These are phyloP conservation scores for Phytophthora agathidicida DNA, from an alignment of 352 stramenopile genomes.

Conservation along the genomic window DNA sequence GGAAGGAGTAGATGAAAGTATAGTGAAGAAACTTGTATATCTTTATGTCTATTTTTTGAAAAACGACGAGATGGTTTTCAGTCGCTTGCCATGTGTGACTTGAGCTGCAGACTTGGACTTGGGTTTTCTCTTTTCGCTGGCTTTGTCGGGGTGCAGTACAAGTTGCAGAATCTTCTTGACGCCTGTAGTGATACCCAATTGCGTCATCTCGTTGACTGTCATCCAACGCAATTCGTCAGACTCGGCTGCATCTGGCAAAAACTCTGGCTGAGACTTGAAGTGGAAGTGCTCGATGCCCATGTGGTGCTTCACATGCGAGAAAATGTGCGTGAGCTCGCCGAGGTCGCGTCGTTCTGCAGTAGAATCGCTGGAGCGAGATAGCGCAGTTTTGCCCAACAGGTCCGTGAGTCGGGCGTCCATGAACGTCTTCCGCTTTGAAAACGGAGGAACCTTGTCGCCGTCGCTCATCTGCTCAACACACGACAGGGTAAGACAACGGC, in stretches of 20 bases:
- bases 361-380: conserved; percentile 26
- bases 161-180: conserved; percentile 88
- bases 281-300: conserved; percentile 90
- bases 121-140: conserved; percentile 12
- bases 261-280: conserved; percentile 40
- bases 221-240: conserved; percentile 67
- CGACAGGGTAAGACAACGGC: not conserved
- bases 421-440: conserved; percentile 62
- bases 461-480: conserved; percentile 56
- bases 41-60: conserved; percentile 66
- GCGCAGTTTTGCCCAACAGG: conserved; percentile 34
- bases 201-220: conserved; percentile 72
- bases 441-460: conserved; percentile 67
- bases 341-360: conserved; percentile 54
- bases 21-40: conserved; percentile 15
- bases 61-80: conserved; percentile 70
- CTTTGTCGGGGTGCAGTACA: conserved; percentile 31
- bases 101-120: conserved; percentile 16
- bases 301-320: conserved; percentile 91
- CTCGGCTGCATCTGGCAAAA: conserved; percentile 13
- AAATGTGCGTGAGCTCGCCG: conserved; percentile 86
- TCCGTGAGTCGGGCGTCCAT: conserved; percentile 49
- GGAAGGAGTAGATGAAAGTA: not conserved
- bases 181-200: conserved; percentile 86
- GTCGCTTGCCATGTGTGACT: conserved; percentile 51